Evolutionary conservation across 768 basidiomycete genomes (phyloP), one percentile per base, ranked within the genome.

Genomic region (Multifurca ochricompacta): DNA sequence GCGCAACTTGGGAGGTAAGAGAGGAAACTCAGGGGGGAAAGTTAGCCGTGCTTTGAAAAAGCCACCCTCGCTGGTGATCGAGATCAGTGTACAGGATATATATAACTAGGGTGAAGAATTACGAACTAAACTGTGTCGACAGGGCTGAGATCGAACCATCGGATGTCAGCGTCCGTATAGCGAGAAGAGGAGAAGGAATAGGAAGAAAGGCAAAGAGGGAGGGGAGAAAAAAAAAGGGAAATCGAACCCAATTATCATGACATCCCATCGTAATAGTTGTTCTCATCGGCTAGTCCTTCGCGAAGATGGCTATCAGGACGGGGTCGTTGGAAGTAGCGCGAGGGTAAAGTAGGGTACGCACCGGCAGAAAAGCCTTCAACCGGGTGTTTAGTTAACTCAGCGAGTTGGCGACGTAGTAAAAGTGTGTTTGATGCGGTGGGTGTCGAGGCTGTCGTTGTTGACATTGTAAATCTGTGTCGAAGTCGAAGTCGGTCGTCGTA

Each of bases 301-400:
- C 60, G 54, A 28, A 58, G 63, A 61, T 48, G 65, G 66, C 63
- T 66, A 60, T 69, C 66, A 71, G 67, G 65, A 59, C 61, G 54
- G 40, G 31, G 23, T 53, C 30, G 47, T 45, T 36, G 54, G 48
- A 31, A 48, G 35, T 44, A 35, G 67, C 66, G 65, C 66, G 63
- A 59, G 51, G 50, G 48, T 28, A 47, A 54, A 62, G 68, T 68
- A 21, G 42, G 49, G 36, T 48, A 58, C 73, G 62, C 65, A 87
- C 89, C 89, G 72, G 94, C 95, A 31, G 91, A 94, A 74, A 99
- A 98, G 6, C 95, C 95, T 65, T 96, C 90, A 4, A 97, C 91
- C 2, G 95, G 95, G 45, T 76, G 81, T 71, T 97, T 97, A 30
- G 85, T 90, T 59, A 99, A 81, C 66, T 96, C 95, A 10, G 74